Percentiles rank a stretch among this genome's conserved stretches.
Evolutionary conservation across 2,329 filamentous ascomycete genomes (phyloP).

Genomic region (Boeremia exigua): DNA sequence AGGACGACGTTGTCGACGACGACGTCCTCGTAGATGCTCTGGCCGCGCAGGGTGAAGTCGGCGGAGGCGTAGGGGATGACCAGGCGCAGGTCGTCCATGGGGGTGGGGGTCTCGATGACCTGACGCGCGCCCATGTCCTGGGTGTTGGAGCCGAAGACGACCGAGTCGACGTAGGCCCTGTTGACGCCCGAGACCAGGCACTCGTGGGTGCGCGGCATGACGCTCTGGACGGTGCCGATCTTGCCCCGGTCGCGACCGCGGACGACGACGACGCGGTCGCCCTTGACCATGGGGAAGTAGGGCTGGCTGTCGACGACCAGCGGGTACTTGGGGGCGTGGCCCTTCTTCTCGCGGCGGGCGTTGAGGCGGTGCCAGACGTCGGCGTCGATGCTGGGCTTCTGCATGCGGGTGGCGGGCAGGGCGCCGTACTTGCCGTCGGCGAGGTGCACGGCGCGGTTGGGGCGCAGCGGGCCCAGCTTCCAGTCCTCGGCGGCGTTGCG

Average conservation of each 20-base stretch:
- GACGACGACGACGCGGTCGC: constrained; percentile 83
- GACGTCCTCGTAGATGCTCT: constrained; percentile 63
- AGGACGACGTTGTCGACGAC: constrained; percentile 42
- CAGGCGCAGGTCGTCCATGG: constrained; percentile 77
- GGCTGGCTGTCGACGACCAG: constrained; percentile 39
- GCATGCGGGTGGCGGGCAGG: constrained; percentile 44
- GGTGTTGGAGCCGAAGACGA: constrained; percentile 39
- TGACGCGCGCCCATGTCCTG: constrained; percentile 52
- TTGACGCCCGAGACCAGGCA: constrained; percentile 51
- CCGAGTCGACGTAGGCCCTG: constrained; percentile 52
- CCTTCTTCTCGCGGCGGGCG: constrained; percentile 26
- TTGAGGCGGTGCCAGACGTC: constrained; percentile 35
- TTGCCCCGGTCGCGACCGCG: constrained; percentile 81
- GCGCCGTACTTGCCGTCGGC: constrained; percentile 66
- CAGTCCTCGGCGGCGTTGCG: constrained; percentile 74
- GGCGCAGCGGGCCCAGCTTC: constrained; percentile 77
- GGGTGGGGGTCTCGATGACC: constrained; percentile 62
- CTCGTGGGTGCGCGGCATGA: constrained; percentile 52
- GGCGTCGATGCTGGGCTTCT: constrained; percentile 49
- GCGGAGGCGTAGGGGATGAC: constrained; percentile 70
- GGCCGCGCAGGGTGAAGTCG: constrained; percentile 64
- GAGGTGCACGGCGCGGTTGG: constrained; percentile 73
- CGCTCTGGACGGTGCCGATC: constrained; percentile 72
- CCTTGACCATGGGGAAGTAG: constrained; percentile 51
- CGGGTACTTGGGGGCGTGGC: constrained; percentile 31